phyloP scores from a whole-genome alignment of 257 asterid species.

The Henckelia pumila region DNA sequence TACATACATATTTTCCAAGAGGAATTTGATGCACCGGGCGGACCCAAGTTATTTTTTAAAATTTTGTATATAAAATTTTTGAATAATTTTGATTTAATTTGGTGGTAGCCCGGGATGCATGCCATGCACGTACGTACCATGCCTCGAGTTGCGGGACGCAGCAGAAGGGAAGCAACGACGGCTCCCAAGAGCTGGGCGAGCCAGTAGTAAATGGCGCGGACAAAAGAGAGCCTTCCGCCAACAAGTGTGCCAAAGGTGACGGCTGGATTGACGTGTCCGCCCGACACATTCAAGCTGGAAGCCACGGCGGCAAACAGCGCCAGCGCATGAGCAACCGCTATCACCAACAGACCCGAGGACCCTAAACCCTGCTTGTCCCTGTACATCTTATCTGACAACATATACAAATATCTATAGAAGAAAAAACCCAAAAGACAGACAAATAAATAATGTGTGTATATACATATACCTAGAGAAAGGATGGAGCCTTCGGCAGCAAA shows the following conservation, averaged over 20 bases:
- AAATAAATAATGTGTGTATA: too few relatives aligned
- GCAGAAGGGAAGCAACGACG: constrained; percentile 58
- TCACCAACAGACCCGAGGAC: constrained; percentile 51
- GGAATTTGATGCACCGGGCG: too few relatives aligned
- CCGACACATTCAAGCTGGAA: constrained; percentile 81
- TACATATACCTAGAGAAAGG: constrained; percentile 67
- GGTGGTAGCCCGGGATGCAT: too few relatives aligned
- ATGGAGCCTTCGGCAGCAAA: constrained; percentile 88
- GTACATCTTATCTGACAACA: constrained; percentile 59
- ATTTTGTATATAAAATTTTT: too few relatives aligned
- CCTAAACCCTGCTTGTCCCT: constrained; percentile 39
- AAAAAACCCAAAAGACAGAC: too few relatives aligned
- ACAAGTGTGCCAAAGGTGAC: constrained; percentile 92
- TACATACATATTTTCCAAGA: too few relatives aligned
- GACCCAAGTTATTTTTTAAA: too few relatives aligned
- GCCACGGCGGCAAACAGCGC: constrained; percentile 82
- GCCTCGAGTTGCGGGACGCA: constrained; percentile 66
- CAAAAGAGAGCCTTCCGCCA: constrained; percentile 70
- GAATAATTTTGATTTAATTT: too few relatives aligned
- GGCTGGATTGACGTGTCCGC: constrained; percentile 91
- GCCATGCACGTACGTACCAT: constrained; percentile 42
- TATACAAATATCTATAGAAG: too few relatives aligned
- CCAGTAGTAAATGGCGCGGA: constrained; percentile 87
- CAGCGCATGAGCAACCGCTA: constrained; percentile 74
- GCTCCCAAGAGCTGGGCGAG: constrained; percentile 88